Evolutionary conservation across 139 green algal species (phyloP).

Genomic region (Chlorella sp.): DNA sequence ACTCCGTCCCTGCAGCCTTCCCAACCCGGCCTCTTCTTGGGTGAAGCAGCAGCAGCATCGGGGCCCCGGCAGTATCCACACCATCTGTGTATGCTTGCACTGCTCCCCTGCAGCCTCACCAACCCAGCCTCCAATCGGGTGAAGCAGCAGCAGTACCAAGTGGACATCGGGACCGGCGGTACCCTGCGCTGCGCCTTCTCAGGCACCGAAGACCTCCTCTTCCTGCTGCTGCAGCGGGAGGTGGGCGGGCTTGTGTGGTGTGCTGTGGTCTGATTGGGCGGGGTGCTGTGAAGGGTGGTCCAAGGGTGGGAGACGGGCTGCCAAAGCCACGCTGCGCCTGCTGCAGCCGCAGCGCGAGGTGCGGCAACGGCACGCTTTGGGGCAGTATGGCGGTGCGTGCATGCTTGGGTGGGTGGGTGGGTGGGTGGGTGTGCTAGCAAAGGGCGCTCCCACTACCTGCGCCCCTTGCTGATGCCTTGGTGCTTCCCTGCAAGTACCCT

Average conservation of each 20-base stretch:
- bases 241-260: conserved; percentile 1
- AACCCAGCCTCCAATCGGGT: conserved; percentile 26
- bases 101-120: conserved; percentile 10
- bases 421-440: no score
- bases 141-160: conserved; percentile 62
- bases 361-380: background rate
- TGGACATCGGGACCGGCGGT: conserved; percentile 54
- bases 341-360: background rate
- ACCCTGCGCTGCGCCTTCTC: conserved; percentile 66
- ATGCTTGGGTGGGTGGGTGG: no score
- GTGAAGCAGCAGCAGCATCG: no score
- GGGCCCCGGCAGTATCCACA: no score
- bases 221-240: conserved; percentile 77
- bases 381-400: background rate
- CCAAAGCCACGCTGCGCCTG: background rate
- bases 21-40: no score
- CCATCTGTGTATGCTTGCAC: no score
- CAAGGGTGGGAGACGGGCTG: no score
- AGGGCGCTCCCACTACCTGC: no score
- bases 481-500: no score
- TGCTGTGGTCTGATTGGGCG: background rate
- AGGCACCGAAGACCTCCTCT: conserved; percentile 64
- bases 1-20: no score
- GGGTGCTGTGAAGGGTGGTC: background rate
- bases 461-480: no score